Evolutionary conservation across 2,329 filamentous ascomycete species (phyloP).

Genomic region (Cadophora gregata): DNA sequence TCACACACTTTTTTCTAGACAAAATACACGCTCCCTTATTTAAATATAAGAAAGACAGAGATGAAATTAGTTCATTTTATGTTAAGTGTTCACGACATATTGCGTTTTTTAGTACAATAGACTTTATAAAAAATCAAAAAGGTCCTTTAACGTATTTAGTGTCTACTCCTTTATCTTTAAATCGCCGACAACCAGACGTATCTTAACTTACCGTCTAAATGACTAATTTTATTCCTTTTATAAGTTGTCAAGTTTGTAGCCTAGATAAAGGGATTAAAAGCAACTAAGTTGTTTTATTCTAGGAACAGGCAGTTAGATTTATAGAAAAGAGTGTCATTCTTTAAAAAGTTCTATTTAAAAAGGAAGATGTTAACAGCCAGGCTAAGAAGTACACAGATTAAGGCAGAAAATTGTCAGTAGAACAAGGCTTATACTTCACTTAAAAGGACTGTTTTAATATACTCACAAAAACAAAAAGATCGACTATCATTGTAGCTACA

Average conservation of each 20-base stretch:
- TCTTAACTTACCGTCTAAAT: background rate
- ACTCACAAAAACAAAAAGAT: slow-evolving; percentile 5
- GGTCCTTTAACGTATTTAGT: background rate
- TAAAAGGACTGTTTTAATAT: background rate
- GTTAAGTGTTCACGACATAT: slow-evolving; percentile 2
- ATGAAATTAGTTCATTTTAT: slow-evolving; percentile 11
- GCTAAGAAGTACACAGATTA: background rate
- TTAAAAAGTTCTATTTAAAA: background rate
- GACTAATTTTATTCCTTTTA: background rate
- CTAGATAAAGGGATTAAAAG: slow-evolving; percentile 1
- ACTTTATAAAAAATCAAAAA: background rate
- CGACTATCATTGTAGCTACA: slow-evolving; percentile 5
- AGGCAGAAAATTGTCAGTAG: background rate
- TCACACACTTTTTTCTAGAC: background rate
- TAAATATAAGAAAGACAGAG: background rate
- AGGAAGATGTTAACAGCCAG: slow-evolving; percentile 4
- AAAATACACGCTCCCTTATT: background rate
- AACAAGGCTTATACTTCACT: slow-evolving; percentile 3
- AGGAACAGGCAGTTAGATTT: background rate
- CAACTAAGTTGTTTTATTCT: background rate
- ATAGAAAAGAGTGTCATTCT: background rate
- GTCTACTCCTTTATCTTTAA: background rate
- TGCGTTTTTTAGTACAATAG: slow-evolving; percentile 4
- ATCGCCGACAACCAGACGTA: background rate
- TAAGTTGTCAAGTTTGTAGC: background rate